Conservation (phyloP, 306 rosid species). For the Gynostemma pentaphyllum region DNA sequence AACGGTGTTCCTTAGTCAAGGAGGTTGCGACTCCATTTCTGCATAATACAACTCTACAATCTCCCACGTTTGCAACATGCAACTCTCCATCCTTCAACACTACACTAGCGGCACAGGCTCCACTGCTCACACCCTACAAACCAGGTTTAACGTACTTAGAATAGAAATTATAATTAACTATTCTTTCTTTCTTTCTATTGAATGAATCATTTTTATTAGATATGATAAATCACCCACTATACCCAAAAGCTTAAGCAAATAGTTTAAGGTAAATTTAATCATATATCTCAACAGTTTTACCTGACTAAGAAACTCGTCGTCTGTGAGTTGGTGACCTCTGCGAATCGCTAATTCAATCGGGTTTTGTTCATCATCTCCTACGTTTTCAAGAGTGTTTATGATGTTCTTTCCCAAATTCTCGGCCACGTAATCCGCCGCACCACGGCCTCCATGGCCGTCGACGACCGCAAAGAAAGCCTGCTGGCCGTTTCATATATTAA, state of each 20-base stretch:
- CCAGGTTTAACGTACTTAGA: background rate
- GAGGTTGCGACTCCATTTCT: constrained; percentile 20
- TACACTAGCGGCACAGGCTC: constrained; percentile 34
- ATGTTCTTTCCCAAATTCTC: constrained; percentile 31
- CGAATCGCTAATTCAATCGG: constrained; percentile 18
- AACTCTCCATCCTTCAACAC: constrained; percentile 23
- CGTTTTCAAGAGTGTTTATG: constrained; percentile 10
- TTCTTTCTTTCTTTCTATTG: too few relatives aligned
- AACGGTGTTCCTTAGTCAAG: constrained; percentile 25
- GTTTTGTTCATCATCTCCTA: constrained; percentile 9
- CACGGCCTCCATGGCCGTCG: constrained; percentile 37
- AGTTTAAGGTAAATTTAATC: too few relatives aligned
- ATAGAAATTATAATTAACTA: too few relatives aligned
- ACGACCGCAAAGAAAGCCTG: constrained; percentile 34
- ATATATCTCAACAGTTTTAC: too few relatives aligned
- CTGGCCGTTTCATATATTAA: too few relatives aligned
- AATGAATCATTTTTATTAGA: too few relatives aligned
- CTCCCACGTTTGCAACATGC: constrained; percentile 28
- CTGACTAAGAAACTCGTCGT: constrained; percentile 27
- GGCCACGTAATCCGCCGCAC: constrained; percentile 27
- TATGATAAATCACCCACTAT: too few relatives aligned
- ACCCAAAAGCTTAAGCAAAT: too few relatives aligned
- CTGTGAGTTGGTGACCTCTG: constrained; percentile 24
- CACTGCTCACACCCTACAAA: constrained; percentile 26
- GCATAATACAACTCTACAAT: constrained; percentile 30